Percentiles rank a stretch among this genome's conserved stretches.
Evolutionary conservation across 306 rosid species (phyloP).

Genomic region (cucumber (Cucumis sativus)): Cucumber_9930_V3 NC_026659.2:6881501-6882000

Average conservation of each 20-base stretch:
- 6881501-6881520: slow-evolving; percentile 70
- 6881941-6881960: slow-evolving; percentile 62
- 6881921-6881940: slow-evolving; percentile 35
- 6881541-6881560: slow-evolving; percentile 61
- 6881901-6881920: background rate
- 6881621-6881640: background rate
- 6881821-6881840: background rate
- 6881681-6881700: slow-evolving; percentile 66
- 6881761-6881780: slow-evolving; percentile 57
- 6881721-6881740: slow-evolving; percentile 60
- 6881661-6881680: slow-evolving; percentile 23
- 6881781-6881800: background rate
- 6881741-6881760: slow-evolving; percentile 63
- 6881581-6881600: slow-evolving; percentile 12
- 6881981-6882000: slow-evolving; percentile 51
- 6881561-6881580: slow-evolving; percentile 61
- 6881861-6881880: background rate
- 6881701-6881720: slow-evolving; percentile 69
- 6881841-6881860: background rate
- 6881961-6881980: slow-evolving; percentile 97
- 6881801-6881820: background rate
- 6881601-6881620: background rate
- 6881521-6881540: slow-evolving; percentile 89
- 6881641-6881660: background rate
- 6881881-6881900: background rate